These are phyloP conservation scores for Trametes gibbosa DNA, from an alignment of 768 basidiomycete genomes.

Conservation along the genomic window DNA sequence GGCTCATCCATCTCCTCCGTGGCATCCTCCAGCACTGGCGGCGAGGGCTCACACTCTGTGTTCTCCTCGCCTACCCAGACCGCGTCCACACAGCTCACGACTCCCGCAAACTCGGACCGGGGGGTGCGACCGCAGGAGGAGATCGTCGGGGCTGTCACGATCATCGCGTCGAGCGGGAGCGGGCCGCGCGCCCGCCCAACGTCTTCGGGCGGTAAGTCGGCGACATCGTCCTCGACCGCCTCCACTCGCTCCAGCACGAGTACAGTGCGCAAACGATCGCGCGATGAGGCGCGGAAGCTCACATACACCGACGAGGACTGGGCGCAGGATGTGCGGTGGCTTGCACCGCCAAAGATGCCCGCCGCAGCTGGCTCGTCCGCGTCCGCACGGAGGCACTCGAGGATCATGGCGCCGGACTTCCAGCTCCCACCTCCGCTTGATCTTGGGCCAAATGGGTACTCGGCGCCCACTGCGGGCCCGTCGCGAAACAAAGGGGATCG, in stretches of 20 bases:
- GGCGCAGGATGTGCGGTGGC: constrained; percentile 68
- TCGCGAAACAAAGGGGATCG: constrained; percentile 19
- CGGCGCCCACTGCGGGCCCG: background rate
- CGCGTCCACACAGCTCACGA: constrained; percentile 37
- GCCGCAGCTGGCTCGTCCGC: constrained; percentile 8
- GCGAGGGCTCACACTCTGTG: constrained; percentile 30
- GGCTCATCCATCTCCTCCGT: constrained; percentile 37
- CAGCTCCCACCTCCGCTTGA: constrained; percentile 13
- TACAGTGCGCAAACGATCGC: constrained; percentile 5
- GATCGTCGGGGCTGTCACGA: constrained; percentile 20
- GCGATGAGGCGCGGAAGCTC: constrained; percentile 16
- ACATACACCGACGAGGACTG: constrained; percentile 55
- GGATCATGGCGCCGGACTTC: constrained; percentile 12
- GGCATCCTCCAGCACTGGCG: constrained; percentile 10
- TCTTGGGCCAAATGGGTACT: background rate
- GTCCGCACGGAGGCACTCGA: constrained; percentile 5
- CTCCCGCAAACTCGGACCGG: constrained; percentile 25
- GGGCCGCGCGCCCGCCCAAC: constrained; percentile 12
- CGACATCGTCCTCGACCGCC: constrained; percentile 2
- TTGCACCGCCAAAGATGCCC: constrained; percentile 37
- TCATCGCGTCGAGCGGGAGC: constrained; percentile 17
- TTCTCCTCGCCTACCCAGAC: constrained; percentile 40
- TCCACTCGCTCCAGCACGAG: constrained; percentile 7
- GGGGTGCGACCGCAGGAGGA: constrained; percentile 7
- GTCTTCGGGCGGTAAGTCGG: constrained; percentile 10